These are phyloP conservation scores for Postia placenta DNA, from an alignment of 768 basidiomycete species.

Conservation along the genomic window DNA sequence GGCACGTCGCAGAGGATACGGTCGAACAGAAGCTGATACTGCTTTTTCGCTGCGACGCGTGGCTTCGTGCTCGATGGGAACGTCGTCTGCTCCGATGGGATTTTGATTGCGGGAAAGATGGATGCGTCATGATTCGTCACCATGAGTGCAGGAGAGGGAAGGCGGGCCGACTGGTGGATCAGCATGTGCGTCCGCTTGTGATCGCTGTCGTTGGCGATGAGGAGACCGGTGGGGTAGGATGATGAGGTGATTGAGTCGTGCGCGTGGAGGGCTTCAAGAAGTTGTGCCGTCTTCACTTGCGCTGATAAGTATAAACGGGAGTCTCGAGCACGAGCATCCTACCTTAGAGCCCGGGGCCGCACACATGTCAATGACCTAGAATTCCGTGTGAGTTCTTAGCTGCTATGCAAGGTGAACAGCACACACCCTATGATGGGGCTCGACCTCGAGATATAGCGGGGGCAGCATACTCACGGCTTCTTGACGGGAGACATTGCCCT, in stretches of 20 bases:
- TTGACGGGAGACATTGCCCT: constrained; percentile 95
- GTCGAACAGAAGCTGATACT: constrained; percentile 72
- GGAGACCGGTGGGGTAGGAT: constrained; percentile 73
- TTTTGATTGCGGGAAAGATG: constrained; percentile 64
- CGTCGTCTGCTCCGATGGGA: constrained; percentile 27
- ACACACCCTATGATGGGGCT: constrained; percentile 76
- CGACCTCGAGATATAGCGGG: constrained; percentile 89
- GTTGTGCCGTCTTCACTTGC: constrained; percentile 72
- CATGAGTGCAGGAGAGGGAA: constrained; percentile 87
- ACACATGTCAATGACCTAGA: constrained; percentile 91
- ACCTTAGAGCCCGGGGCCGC: constrained; percentile 98
- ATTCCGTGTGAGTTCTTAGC: no score
- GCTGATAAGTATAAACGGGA: background rate
- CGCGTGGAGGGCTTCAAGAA: constrained; percentile 91
- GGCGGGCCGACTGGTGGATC: constrained; percentile 93
- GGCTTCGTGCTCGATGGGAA: constrained; percentile 29
- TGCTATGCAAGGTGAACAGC: no score
- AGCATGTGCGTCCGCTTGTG: constrained; percentile 92
- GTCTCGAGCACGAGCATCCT: background rate
- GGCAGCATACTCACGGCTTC: constrained; percentile 99
- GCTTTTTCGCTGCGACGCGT: constrained; percentile 28
- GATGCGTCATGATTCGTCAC: constrained; percentile 97
- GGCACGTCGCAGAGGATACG: constrained; percentile 96
- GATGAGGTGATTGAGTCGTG: constrained; percentile 58
- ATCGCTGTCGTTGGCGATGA: constrained; percentile 95